Conservation (phyloP, 768 basidiomycete genomes). For the Lepiota brunneoincarnata region DNA sequence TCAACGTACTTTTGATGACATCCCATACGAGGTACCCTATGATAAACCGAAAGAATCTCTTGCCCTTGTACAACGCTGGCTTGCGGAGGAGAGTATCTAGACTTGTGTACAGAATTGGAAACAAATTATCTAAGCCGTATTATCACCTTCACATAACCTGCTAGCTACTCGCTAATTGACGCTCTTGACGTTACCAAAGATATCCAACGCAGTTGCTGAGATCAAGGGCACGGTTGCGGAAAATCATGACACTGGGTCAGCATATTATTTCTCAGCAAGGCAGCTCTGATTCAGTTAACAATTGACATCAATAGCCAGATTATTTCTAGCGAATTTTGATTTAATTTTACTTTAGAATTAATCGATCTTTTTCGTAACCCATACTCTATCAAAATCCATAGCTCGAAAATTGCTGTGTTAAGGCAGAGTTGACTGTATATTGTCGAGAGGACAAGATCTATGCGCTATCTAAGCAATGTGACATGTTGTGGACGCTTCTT, state of each 20-base stretch:
- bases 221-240: slow-evolving; percentile 33
- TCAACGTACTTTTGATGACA: neutral
- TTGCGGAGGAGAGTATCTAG: no score
- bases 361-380: no score
- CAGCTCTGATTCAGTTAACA: slow-evolving; percentile 73
- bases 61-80: slow-evolving; percentile 53
- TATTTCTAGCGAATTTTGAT: no score
- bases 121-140: slow-evolving; percentile 8
- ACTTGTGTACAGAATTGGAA: no score
- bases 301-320: no score
- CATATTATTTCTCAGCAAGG: slow-evolving; percentile 66
- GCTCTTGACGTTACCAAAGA: slow-evolving; percentile 46
- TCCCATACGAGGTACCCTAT: slow-evolving; percentile 43
- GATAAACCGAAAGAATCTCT: slow-evolving; percentile 43
- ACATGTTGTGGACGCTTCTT: no score
- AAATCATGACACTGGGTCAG: slow-evolving; percentile 38
- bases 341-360: no score
- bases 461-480: no score
- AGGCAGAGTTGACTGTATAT: no score
- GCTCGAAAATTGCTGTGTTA: no score
- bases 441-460: no score
- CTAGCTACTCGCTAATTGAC: slow-evolving; percentile 17
- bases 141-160: neutral
- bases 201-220: slow-evolving; percentile 48
- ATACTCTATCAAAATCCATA: no score